Conservation (phyloP, 2,329 filamentous ascomycete genomes). For the Dothideomycetidae sp. region DNA sequence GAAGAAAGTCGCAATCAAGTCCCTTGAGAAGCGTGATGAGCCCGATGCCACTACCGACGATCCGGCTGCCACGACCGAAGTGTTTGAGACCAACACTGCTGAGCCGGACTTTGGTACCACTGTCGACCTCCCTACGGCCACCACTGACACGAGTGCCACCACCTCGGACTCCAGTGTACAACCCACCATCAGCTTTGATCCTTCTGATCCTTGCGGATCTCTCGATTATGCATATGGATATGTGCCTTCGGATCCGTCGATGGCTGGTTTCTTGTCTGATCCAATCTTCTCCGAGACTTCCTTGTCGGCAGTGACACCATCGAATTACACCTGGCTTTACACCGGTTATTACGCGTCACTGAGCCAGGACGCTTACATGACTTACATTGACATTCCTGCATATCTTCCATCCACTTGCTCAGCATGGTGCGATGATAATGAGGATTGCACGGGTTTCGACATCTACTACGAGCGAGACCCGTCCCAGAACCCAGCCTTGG, state of each 20-base stretch:
- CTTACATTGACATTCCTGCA: too few relatives aligned
- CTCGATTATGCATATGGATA: not conserved
- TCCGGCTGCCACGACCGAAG: too few relatives aligned
- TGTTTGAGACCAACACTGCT: too few relatives aligned
- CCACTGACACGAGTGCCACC: not conserved
- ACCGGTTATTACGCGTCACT: too few relatives aligned
- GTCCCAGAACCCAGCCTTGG: conserved; percentile 13
- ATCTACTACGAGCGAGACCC: conserved; percentile 14
- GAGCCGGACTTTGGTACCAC: not conserved
- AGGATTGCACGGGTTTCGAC: conserved; percentile 12
- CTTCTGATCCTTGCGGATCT: not conserved
- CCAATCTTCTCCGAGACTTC: not conserved
- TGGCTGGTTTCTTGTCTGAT: not conserved
- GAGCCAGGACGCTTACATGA: too few relatives aligned
- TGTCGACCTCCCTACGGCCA: not conserved
- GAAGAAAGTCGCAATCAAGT: conserved; percentile 1
- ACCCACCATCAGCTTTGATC: not conserved
- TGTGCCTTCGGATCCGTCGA: not conserved
- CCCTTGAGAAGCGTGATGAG: too few relatives aligned
- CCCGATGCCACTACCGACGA: not conserved
- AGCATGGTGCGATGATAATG: conserved; percentile 14
- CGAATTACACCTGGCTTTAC: not conserved
- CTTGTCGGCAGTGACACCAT: not conserved
- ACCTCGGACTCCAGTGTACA: too few relatives aligned
- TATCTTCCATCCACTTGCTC: too few relatives aligned